Base-by-base conservation (phyloP, 129 eudicot genomes). In the Flaveria robusta region DNA sequence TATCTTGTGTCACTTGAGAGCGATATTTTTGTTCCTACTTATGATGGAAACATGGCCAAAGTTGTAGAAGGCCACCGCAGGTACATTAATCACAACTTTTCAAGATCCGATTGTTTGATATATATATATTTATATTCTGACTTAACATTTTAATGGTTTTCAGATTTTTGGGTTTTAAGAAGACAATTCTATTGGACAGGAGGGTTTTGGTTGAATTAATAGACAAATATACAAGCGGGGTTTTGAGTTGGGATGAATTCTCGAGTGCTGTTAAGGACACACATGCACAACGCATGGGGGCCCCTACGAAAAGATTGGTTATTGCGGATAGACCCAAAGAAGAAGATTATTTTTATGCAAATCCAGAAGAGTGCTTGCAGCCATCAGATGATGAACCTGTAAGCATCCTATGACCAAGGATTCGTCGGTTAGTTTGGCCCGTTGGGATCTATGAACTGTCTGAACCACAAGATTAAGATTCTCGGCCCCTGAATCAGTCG, bases 21-120 rank as follows among this genome's bases (percentile, higher is more conserved):
- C 56, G 99, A 95, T 74, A 87, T 95, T 47, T 95, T 95, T 74
- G 94, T 95, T 64, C 99, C 99, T 15, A 95, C 99, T 19, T 95
- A 95, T 75, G 99, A 91, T 78, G 99, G 99, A 31, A 95, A 95
- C 78, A 95, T 95, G 99, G 99, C 98, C 62, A 94, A 87, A 91
- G 97, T 94, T 65, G 98, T 94, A 22, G 98, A 91, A 83, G 98
- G 98, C 16, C 99, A 95, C 81, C 96, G 99, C 60, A 95, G 99
- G 99, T 95, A 81, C 62, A 12, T 43, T 58, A 42, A 20, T 29
- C 27, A 6, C 20, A 6, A 7, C 3, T 43, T 54, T 77, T 29
- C 37, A 42, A 23, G 68, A 26, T 50, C 43, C 8, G 0, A 13
- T 64, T 20, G 6, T 65, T 19, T 2, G 13, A 43, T 11, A 43